Evolutionary conservation across 73 alveolate species (phyloP), one percentile per base, ranked within the genome.

Genomic region (Halteria grandinella): DNA sequence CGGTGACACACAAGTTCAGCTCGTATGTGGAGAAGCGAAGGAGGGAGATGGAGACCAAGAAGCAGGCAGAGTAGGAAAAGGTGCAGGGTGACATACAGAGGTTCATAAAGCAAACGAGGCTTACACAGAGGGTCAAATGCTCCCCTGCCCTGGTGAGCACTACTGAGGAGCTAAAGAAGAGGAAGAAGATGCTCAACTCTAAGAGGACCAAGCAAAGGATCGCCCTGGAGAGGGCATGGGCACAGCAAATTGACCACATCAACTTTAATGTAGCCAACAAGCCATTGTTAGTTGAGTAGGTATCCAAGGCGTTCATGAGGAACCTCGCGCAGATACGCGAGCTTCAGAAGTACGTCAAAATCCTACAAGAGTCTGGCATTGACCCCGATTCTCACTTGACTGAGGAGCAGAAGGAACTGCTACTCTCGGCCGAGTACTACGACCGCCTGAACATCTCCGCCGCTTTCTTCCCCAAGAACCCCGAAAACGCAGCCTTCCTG

Each of bases 1-100:
- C 5, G 47, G n/a, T 36, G 11, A 36, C 5, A 36, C n/a, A 36
- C 5, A 49, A 49, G 41, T 49, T 50, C 21, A 59, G n/a, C 6
- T 62, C 83, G 1, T 66, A 66, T 66, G 94, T 81, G 79, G 89
- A 85, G 85, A 77, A 75, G 60, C 58, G 90, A 85, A 86, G 87
- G 21, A 40, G 31, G 31, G 87, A 83, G 32, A 49, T 83, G 86
- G 87, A 72, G 75, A 71, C 55, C 85, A 97, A 90, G 94, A 88
- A 84, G 47, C 47, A 31, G 40, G 77, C 59, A 37, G 85, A 74
- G 69, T 75, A 87, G 63, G 36, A n/a, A 0, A 70, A 80, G 41
- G 90, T 74, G 73, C 59, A 69, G 70, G 97, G 89, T 53, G 99
- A 89, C 32, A 80, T 69, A 20, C 89, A 88, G 79, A 93, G 98